Conservation (phyloP, 345 rosid species). For the Kandelia obovata region DNA sequence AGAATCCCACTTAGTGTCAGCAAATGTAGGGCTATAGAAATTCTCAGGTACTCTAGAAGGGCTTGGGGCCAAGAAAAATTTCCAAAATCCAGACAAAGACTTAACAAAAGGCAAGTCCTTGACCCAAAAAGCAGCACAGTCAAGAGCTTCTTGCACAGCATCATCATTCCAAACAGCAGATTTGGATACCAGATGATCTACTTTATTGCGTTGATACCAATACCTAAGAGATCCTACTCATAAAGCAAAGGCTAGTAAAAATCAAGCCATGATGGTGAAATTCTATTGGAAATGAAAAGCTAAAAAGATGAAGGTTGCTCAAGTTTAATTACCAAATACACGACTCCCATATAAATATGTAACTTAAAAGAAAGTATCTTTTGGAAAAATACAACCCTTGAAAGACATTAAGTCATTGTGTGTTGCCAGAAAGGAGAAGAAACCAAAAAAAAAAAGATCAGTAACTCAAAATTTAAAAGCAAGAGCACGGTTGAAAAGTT, state of each 20-base stretch:
- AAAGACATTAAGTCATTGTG: too few relatives aligned
- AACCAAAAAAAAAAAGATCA: too few relatives aligned
- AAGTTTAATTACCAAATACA: too few relatives aligned
- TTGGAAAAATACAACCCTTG: too few relatives aligned
- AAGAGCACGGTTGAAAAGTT: too few relatives aligned
- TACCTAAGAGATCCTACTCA: slow-evolving; percentile 66
- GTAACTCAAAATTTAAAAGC: too few relatives aligned
- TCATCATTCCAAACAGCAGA: slow-evolving; percentile 89
- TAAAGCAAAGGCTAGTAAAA: neutral
- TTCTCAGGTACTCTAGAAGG: slow-evolving; percentile 59
- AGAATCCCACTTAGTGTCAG: slow-evolving; percentile 71
- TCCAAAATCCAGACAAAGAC: slow-evolving; percentile 91
- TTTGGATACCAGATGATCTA: slow-evolving; percentile 54
- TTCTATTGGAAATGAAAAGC: too few relatives aligned
- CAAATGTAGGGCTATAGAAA: slow-evolving; percentile 50
- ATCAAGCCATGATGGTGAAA: neutral
- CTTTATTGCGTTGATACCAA: slow-evolving; percentile 80
- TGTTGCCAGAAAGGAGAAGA: too few relatives aligned
- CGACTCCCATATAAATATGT: too few relatives aligned
- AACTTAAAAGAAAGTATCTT: too few relatives aligned
- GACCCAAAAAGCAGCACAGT: slow-evolving; percentile 73
- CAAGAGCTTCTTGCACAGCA: slow-evolving; percentile 71
- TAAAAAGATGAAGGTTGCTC: too few relatives aligned
- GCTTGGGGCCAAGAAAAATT: slow-evolving; percentile 65
- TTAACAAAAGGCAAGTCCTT: slow-evolving; percentile 73